Base-by-base conservation (phyloP, 345 rosid species). In the Citrus cavaleriei region DNA sequence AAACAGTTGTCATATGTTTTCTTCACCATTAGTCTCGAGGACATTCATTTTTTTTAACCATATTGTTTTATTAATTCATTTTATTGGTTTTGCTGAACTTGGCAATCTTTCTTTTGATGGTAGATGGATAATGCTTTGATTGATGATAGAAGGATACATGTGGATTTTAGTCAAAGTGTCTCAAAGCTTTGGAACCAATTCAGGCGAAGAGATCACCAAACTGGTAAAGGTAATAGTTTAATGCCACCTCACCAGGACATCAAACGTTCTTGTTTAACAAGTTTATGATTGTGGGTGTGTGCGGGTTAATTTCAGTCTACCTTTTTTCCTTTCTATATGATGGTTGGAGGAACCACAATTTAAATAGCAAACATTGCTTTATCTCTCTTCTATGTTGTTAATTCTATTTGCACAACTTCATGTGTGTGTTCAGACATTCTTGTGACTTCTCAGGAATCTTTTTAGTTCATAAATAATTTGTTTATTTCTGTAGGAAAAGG, bases 41-140 rank as follows among this genome's bases (percentile, higher is more conserved):
- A 70, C 61, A 51, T 70, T 8, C 42, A 14, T 54, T 40, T 38
- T 71, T 46, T 28, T 58, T 18, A 54, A 28, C 58, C 49, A 28
- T 25, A 30, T 68, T 68, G 46, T 1, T 46, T 61, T 49, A 30
- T 19, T 35, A 3, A 76, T 25, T 8, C 12, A 9, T 66, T 14
- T 30, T 51, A 75, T 19, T 49, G 60, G 28, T 16, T n/a, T 54
- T 32, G 62, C 37, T 40, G 30, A 9, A 32, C 19, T 35, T 67
- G 34, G 55, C 28, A 69, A 54, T 38, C 73, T 51, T 55, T 35
- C 63, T 77, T 78, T 83, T 75, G 73, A 18, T 80, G 73, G 79
- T 88, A 93, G 98, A 94, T 96, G 98, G 97, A 94, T 83, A 96
- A 96, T 85, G 97, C 97, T 78, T 87, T 96, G 85, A 96, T 96